These are phyloP conservation scores for Fusarium decemcellulare DNA, from an alignment of 2,329 filamentous ascomycete species.

Conservation along the genomic window DNA sequence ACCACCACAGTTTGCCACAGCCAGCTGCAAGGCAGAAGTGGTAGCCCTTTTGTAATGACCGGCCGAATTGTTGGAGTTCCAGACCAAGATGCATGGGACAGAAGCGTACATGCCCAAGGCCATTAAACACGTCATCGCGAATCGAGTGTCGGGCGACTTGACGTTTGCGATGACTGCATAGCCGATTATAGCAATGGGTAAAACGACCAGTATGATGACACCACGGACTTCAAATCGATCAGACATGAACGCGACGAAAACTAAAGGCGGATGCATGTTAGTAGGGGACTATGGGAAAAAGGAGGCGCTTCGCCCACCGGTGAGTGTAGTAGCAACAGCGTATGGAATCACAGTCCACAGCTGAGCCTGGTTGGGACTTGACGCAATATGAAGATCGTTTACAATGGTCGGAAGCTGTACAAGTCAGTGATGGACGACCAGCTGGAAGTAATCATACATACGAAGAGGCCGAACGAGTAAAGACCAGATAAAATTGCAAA, in stretches of 20 bases:
- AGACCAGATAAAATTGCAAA: slow-evolving; percentile 11
- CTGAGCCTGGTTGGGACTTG: slow-evolving; percentile 4
- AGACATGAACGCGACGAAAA: slow-evolving; percentile 6
- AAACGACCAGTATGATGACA: background rate
- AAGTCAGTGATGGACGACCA: too few relatives aligned
- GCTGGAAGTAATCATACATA: too few relatives aligned
- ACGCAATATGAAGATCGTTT: slow-evolving; percentile 8
- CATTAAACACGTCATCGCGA: slow-evolving; percentile 79
- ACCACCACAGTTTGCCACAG: slow-evolving; percentile 7
- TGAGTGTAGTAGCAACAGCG: too few relatives aligned
- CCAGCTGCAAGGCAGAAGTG: slow-evolving; percentile 62
- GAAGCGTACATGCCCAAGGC: slow-evolving; percentile 74
- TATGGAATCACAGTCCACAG: background rate
- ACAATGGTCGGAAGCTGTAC: slow-evolving; percentile 2
- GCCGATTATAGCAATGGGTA: slow-evolving; percentile 8
- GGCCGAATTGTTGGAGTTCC: slow-evolving; percentile 78
- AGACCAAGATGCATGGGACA: slow-evolving; percentile 74
- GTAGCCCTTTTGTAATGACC: slow-evolving; percentile 80
- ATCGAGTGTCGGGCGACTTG: slow-evolving; percentile 60
- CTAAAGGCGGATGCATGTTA: background rate
- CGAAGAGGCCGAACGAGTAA: slow-evolving; percentile 2
- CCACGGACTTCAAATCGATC: slow-evolving; percentile 4
- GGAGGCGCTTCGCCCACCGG: too few relatives aligned
- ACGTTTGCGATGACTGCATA: slow-evolving; percentile 7
- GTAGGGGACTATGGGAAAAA: too few relatives aligned